These are phyloP conservation scores for Cutaneotrichosporon sp. DNA, from an alignment of 1,284 basidiomycete species.

Conservation along the genomic window DNA sequence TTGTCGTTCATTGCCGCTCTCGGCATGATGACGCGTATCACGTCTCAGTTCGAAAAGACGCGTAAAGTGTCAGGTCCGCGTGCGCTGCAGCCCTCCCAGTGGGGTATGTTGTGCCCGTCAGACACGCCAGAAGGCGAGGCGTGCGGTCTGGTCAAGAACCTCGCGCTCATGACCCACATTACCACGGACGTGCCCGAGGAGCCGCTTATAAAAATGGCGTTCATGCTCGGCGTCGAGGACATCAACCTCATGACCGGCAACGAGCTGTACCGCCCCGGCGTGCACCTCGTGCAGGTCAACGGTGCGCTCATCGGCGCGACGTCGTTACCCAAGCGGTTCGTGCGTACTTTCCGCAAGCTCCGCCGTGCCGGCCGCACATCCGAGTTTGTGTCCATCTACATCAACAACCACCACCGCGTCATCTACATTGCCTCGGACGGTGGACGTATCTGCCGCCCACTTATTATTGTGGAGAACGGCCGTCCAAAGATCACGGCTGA, in stretches of 20 bases:
- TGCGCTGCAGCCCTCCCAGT: conserved; percentile 95
- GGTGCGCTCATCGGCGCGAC: conserved; percentile 94
- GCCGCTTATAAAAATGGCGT: conserved; percentile 82
- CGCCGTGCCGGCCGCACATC: conserved; percentile 86
- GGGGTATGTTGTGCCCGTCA: conserved; percentile 98
- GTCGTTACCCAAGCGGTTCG: conserved; percentile 77
- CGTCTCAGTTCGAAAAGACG: conserved; percentile 99
- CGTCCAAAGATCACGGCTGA: conserved; percentile 69
- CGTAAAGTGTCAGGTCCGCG: conserved; percentile 97
- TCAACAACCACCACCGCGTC: conserved; percentile 89
- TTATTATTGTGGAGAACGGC: conserved; percentile 92
- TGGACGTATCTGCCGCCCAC: conserved; percentile 94
- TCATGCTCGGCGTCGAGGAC: conserved; percentile 95
- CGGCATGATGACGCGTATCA: conserved; percentile 99
- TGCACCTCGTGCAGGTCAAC: conserved; percentile 95
- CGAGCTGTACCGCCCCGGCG: conserved; percentile 87
- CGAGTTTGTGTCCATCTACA: conserved; percentile 96
- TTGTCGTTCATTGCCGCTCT: conserved; percentile 95
- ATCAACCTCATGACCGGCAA: conserved; percentile 88
- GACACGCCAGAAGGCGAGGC: conserved; percentile 99
- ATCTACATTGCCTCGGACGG: conserved; percentile 98
- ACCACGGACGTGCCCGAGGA: conserved; percentile 98
- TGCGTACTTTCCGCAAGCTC: conserved; percentile 82
- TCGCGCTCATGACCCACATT: conserved; percentile 99
- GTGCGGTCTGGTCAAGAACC: conserved; percentile 96